phyloP scores from a whole-genome alignment of 2,329 filamentous ascomycete species.

The Trichoderma sp. region DNA sequence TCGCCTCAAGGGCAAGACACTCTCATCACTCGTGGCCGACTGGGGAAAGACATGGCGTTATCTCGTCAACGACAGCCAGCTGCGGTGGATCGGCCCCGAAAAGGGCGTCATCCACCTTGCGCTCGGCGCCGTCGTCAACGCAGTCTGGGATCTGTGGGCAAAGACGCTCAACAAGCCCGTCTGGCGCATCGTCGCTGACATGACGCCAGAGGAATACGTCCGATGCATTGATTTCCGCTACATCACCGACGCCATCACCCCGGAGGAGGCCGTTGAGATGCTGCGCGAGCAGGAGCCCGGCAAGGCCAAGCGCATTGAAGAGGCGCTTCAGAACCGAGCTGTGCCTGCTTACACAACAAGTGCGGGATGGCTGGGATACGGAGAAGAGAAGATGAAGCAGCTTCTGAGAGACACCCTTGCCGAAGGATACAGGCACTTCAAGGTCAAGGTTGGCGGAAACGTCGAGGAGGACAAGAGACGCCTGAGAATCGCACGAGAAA shows the following conservation, averaged over 20 bases:
- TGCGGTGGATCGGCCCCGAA: constrained; percentile 92
- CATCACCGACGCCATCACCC: constrained; percentile 90
- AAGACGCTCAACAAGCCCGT: constrained; percentile 84
- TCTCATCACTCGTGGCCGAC: constrained; percentile 74
- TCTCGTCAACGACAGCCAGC: constrained; percentile 86
- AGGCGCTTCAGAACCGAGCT: constrained; percentile 71
- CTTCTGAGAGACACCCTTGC: constrained; percentile 73
- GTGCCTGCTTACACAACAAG: constrained; percentile 91
- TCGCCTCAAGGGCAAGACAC: constrained; percentile 72
- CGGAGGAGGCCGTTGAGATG: constrained; percentile 75
- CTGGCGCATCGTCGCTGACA: constrained; percentile 86
- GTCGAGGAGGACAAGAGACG: constrained; percentile 71
- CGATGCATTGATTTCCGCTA: constrained; percentile 91
- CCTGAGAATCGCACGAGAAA: constrained; percentile 71
- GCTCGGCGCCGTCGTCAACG: constrained; percentile 85
- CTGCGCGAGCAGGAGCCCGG: constrained; percentile 65
- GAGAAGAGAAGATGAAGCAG: constrained; percentile 79
- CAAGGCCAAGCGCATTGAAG: constrained; percentile 70
- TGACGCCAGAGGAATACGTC: constrained; percentile 85
- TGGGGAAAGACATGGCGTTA: constrained; percentile 90
- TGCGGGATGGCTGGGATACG: constrained; percentile 90
- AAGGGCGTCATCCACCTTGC: constrained; percentile 94
- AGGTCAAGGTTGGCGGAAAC: constrained; percentile 81
- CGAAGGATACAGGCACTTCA: constrained; percentile 83
- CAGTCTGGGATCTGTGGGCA: constrained; percentile 94